Percentiles rank a stretch among this genome's conserved stretches.
phyloP scores from a whole-genome alignment of 2,329 filamentous ascomycete genomes.

The Penicillium occitanis region DNA sequence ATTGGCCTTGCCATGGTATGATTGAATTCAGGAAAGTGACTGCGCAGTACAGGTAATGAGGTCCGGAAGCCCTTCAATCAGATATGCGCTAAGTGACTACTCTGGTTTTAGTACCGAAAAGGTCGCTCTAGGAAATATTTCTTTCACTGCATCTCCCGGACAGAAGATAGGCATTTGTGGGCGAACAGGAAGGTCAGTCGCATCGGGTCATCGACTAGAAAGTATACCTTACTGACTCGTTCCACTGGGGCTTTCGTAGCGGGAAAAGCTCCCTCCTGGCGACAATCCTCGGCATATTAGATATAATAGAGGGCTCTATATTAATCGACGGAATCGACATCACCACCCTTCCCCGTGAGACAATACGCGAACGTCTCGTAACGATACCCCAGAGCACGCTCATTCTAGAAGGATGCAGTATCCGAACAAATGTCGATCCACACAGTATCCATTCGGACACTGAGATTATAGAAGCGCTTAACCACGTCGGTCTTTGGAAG shows the following conservation, averaged over 20 bases:
- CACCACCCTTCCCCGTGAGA: slow-evolving; percentile 37
- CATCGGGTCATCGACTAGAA: background rate
- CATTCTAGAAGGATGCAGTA: slow-evolving; percentile 39
- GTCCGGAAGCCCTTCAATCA: background rate
- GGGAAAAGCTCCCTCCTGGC: slow-evolving; percentile 46
- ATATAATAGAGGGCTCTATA: slow-evolving; percentile 41
- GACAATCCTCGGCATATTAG: slow-evolving; percentile 44
- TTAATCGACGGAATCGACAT: slow-evolving; percentile 46
- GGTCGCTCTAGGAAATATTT: background rate
- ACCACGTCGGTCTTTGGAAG: slow-evolving; percentile 37
- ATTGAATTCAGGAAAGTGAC: slow-evolving; percentile 1
- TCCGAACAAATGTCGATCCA: slow-evolving; percentile 44
- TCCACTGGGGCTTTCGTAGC: slow-evolving; percentile 25
- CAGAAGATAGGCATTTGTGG: slow-evolving; percentile 19
- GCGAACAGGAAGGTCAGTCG: slow-evolving; percentile 17
- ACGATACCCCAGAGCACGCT: slow-evolving; percentile 46
- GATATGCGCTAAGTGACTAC: background rate
- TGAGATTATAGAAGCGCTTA: slow-evolving; percentile 39
- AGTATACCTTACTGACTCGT: background rate
- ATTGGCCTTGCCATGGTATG: slow-evolving; percentile 16
- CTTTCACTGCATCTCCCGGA: background rate
- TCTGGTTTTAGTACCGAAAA: background rate
- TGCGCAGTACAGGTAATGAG: slow-evolving; percentile 1
- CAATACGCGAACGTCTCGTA: slow-evolving; percentile 43
- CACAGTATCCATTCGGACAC: slow-evolving; percentile 31